Evolutionary conservation across 768 basidiomycete species (phyloP), one percentile per base, ranked within the genome.

Genomic region (Coprinopsis cinerea): DNA sequence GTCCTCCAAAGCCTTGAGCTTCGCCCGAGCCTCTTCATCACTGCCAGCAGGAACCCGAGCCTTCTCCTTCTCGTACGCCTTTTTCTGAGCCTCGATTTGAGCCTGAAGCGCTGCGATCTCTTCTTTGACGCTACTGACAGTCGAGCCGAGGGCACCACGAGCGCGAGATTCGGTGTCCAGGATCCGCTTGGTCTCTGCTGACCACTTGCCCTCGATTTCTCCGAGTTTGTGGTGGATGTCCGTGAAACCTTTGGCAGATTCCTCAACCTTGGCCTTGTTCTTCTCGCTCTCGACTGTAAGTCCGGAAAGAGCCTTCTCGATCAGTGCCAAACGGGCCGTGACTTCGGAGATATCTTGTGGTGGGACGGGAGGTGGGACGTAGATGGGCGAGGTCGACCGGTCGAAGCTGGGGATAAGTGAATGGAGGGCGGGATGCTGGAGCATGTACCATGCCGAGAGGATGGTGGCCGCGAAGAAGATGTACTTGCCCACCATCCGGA

Each of bases 341-440:
- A 91, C 67, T 48, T 88, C 88, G 3, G 76, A 74, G 17, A 89
- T 67, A 61, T 88, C 77, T n/a, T 75, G 71, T 1, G 81, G 78
- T 1, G 86, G 85, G 7, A 69, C 61, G 9, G 77, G 75, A 0
- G 86, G 82, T 0, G 81, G 67, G 1, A 67, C 63, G 58, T 81
- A 89, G 5, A 68, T 61, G 2, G 56, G 62, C 3, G 52, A 55
- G 59, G 60, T 53, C 74, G 63, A 53, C 75, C 37, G 32, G 23
- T 60, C 59, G 17, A 63, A 63, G 48, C 44, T 63, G 24, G 55
- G 66, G 59, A 60, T 59, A 58, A 52, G 75, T 62, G 55, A 76
- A 34, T 32, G 58, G 55, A 57, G 59, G 53, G 51, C 67, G 20
- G 65, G 68, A 39, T 73, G 65, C 43, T 65, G 68, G 17, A 80